Evolutionary conservation across 1,139 yeast species (phyloP), one percentile per base, ranked within the genome.

Genomic region (Taphrina deformans): DNA sequence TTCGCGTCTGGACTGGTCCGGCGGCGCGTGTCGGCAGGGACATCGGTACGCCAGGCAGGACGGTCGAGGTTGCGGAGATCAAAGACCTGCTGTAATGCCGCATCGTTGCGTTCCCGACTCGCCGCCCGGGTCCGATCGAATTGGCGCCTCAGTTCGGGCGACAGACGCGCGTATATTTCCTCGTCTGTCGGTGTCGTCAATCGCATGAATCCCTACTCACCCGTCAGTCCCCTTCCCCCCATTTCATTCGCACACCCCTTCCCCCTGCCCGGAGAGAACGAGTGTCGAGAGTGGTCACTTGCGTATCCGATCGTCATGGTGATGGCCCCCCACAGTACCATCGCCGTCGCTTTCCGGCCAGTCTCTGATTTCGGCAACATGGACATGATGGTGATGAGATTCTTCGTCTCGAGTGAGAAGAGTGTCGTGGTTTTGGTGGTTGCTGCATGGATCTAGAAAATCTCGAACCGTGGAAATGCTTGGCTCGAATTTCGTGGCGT

Each of bases 21-120:
- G n/a, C n/a, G n/a, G 12, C 55, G 35, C n/a, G 50, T 16, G 27
- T 48, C 56, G 5, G 38, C 40, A 10, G 63, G 63, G 10, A 50
- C 63, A 45, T 59, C 63, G 5, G 63, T 59, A n/a, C 63, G 63
- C 63, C 63, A 59, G 16, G 63, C 63, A 23, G 63, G 63, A 24
- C 63, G 56, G 10, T 59, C 63, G 29, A 59, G 41, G 29, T 48
- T 59, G 16, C 63, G 55, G 44, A 27, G 18, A 45, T 59, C 56
- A 27, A 59, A 59, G 24, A 59, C 63, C 18, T 59, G 63, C n/a
- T 59, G 63, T 41, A 59, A 18, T 9, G 56, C 31, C 6, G 16
- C 35, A 33, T 59, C 63, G 18, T 59, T 59, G 10, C 14, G 41
- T 23, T 35, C 46, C 40, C 63, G 26, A 26, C 63, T 26, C 41